A percentile compares a stretch with the other conserved stretches of the same genome.
phyloP scores from a whole-genome alignment of 345 rosid genomes.

The Lumnitzera littorea region DNA sequence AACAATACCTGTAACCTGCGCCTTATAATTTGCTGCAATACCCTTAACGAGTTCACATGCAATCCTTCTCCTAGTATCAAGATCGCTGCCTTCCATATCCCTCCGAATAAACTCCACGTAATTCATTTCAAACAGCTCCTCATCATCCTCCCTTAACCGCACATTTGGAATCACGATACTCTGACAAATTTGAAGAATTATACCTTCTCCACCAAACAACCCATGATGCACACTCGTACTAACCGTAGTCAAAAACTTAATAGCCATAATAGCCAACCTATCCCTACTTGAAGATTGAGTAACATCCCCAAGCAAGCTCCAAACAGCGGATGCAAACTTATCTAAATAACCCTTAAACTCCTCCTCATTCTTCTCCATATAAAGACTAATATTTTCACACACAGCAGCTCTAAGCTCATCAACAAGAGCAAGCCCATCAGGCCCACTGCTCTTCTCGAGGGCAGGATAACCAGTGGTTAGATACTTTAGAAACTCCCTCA shows the following conservation, averaged over 20 bases:
- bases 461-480: constrained; percentile 48
- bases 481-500: constrained; percentile 79
- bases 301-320: constrained; percentile 80
- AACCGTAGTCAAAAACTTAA: constrained; percentile 91
- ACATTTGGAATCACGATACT: constrained; percentile 94
- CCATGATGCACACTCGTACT: constrained; percentile 91
- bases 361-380: constrained; percentile 95
- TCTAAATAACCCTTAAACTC: constrained; percentile 66
- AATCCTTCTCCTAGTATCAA: constrained; percentile 95
- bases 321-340: constrained; percentile 73
- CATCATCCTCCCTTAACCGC: constrained; percentile 87
- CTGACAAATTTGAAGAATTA: constrained; percentile 76
- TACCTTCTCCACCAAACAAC: constrained; percentile 69
- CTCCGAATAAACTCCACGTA: constrained; percentile 92
- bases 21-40: constrained; percentile 74
- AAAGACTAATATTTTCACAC: constrained; percentile 88
- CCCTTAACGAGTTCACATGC: constrained; percentile 97
- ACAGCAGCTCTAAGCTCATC: constrained; percentile 82
- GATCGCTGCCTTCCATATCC: constrained; percentile 99
- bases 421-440: constrained; percentile 46
- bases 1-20: constrained; percentile 53
- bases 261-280: constrained; percentile 73
- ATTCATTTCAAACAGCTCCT: constrained; percentile 96
- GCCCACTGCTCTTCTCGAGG: constrained; percentile 34
- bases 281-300: constrained; percentile 69